Conservation (phyloP, 371 early-diverging fungal species). For the Saksenaea oblongispora region DNA sequence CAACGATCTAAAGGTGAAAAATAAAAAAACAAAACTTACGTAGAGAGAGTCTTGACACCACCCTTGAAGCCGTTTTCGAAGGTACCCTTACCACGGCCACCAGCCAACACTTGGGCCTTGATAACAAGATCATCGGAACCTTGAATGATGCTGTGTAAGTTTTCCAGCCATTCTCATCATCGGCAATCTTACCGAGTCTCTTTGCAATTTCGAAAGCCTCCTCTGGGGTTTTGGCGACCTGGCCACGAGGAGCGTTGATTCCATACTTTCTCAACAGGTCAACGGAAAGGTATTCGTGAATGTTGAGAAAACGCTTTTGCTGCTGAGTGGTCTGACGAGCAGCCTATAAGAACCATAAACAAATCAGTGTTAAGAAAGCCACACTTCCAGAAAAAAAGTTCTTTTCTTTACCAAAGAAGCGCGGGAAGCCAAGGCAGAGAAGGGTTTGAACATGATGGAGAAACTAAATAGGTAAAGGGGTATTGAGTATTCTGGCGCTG, state of each 20-base stretch:
- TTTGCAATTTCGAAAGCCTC: conserved; percentile 90
- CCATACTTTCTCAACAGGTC: conserved; percentile 90
- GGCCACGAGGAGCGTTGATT: conserved; percentile 88
- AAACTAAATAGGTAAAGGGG: conserved; percentile 13
- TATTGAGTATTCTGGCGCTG: background rate
- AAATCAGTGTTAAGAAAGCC: background rate
- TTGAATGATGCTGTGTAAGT: conserved; percentile 18
- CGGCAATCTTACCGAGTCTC: conserved; percentile 68
- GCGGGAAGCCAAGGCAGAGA: conserved; percentile 54
- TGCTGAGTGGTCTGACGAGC: conserved; percentile 60
- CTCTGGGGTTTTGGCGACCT: conserved; percentile 84
- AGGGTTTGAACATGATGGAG: conserved; percentile 53
- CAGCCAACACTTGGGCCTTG: conserved; percentile 98
- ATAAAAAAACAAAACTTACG: conserved; percentile 60
- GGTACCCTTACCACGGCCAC: conserved; percentile 98
- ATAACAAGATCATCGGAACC: conserved; percentile 89
- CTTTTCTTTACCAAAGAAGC: conserved; percentile 53
- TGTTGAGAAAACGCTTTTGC: conserved; percentile 90
- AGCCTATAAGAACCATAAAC: conserved; percentile 22
- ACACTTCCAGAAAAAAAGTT: background rate
- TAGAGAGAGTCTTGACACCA: conserved; percentile 92
- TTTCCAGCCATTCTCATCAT: background rate
- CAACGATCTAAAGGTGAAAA: background rate
- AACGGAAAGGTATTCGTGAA: conserved; percentile 97
- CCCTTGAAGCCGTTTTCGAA: conserved; percentile 95